These are phyloP conservation scores for Selaginella tamariscina DNA, from an alignment of 75 land plant genomes.

Conservation along the genomic window DNA sequence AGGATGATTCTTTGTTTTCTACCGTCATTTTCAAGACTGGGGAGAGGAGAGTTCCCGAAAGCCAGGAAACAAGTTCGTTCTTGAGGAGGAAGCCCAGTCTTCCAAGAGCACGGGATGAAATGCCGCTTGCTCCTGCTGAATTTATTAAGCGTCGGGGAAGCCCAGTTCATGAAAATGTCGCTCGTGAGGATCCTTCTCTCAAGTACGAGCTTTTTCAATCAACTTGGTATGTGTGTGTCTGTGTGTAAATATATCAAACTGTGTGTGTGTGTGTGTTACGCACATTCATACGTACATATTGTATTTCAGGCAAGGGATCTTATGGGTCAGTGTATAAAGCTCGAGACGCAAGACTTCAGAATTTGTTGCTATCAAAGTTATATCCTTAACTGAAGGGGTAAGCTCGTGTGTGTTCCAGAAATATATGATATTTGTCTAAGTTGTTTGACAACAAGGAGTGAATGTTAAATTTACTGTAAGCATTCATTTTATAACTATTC, in stretches of 20 bases:
- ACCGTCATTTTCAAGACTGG: background rate
- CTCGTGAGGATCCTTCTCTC: slow-evolving; percentile 78
- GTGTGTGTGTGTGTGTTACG: background rate
- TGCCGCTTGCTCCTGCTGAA: background rate
- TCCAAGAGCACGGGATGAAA: background rate
- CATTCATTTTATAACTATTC: background rate
- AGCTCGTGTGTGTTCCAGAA: background rate
- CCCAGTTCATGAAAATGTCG: slow-evolving; percentile 58
- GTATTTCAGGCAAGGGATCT: slow-evolving; percentile 73
- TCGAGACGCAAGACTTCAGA: slow-evolving; percentile 88
- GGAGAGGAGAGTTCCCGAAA: background rate
- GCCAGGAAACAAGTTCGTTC: background rate
- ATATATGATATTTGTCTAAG: background rate
- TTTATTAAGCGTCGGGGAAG: slow-evolving; percentile 35
- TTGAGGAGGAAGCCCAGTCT: background rate
- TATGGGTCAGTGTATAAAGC: slow-evolving; percentile 99
- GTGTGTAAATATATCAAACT: background rate
- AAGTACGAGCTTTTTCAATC: slow-evolving; percentile 89
- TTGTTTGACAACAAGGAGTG: too few species aligned
- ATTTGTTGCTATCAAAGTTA: slow-evolving; percentile 95
- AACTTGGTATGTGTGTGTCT: slow-evolving; percentile 49
- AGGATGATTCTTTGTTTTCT: background rate
- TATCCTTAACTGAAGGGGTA: slow-evolving; percentile 91
- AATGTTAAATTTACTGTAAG: background rate
- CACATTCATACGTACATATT: slow-evolving; percentile 5